Base-by-base conservation (phyloP, 768 basidiomycete species). In the Tylopilus rubrobrunneus region DNA sequence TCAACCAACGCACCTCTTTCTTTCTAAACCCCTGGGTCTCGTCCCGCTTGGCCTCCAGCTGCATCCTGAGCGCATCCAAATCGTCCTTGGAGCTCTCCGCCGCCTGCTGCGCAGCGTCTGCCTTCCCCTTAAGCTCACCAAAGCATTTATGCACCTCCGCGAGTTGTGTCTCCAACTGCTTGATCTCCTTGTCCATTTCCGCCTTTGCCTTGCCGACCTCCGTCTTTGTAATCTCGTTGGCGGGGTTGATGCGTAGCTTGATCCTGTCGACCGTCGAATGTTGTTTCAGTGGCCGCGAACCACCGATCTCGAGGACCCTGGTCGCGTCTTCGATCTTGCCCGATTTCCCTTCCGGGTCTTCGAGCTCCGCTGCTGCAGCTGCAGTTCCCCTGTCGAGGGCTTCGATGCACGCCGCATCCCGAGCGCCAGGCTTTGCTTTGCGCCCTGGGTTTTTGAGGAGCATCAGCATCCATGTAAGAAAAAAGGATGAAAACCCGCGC, bases 201-300 rank as follows among this genome's bases (percentile, higher is more conserved):
- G 92, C 90, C 62, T 96, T n/a, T n/a, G 83, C 83, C 65, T 84
- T 87, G 0, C 86, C 84, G 8, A 97, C 91, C 67, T 98, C 95
- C 1, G 93, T 91, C 70, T 92, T 97, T 37, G 94, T 96, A 64
- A 97, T 89, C 64, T 90, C 89, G 47, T 63, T 87, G 82, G n/a
- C n/a, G n/a, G n/a, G n/a, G n/a, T n/a, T n/a, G n/a, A n/a, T n/a
- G n/a, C n/a, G n/a, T n/a, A n/a, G n/a, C n/a, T n/a, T n/a, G n/a
- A n/a, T n/a, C n/a, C n/a, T n/a, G n/a, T n/a, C n/a, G n/a, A n/a
- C n/a, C n/a, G n/a, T n/a, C n/a, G n/a, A n/a, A n/a, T n/a, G n/a
- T n/a, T n/a, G n/a, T n/a, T n/a, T n/a, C n/a, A n/a, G n/a, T n/a
- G n/a, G n/a, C n/a, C n/a, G n/a, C n/a, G n/a, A n/a, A n/a, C n/a